Percentiles rank a stretch among this genome's conserved stretches.
Evolutionary conservation across 2,329 filamentous ascomycete genomes (phyloP).

Genomic region (Botrytis aclada): DNA sequence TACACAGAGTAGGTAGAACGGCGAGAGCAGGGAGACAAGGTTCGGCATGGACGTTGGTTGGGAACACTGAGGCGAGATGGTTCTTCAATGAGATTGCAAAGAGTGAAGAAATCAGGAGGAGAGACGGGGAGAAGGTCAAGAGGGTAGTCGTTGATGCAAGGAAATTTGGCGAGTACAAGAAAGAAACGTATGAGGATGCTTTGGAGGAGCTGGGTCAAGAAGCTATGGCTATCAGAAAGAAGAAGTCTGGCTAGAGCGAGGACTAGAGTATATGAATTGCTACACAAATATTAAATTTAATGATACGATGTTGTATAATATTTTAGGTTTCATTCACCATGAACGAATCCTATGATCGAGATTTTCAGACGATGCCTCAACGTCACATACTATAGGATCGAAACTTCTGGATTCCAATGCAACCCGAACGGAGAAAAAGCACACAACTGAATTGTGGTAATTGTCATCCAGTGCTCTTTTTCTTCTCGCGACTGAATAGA

Average conservation of each 20-base stretch:
- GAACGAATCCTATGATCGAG: background rate
- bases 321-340: no score
- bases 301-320: background rate
- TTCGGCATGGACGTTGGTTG: slow-evolving; percentile 81
- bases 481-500: no score
- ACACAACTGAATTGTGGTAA: no score
- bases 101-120: slow-evolving; percentile 48
- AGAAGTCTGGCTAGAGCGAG: background rate
- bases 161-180: slow-evolving; percentile 41
- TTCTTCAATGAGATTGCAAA: slow-evolving; percentile 82
- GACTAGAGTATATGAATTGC: background rate
- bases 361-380: background rate
- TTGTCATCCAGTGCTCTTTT: no score
- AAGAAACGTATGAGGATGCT: slow-evolving; percentile 48
- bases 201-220: slow-evolving; percentile 41
- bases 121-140: slow-evolving; percentile 42
- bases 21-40: slow-evolving; percentile 76
- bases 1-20: slow-evolving; percentile 89
- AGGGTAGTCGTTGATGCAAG: slow-evolving; percentile 44
- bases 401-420: background rate
- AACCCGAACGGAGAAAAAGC: no score
- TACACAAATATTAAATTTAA: background rate
- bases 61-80: slow-evolving; percentile 75
- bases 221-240: slow-evolving; percentile 18
- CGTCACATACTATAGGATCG: background rate